phyloP scores from a whole-genome alignment of 2,329 filamentous ascomycete genomes.

The Ophiostoma angusticollis region DNA sequence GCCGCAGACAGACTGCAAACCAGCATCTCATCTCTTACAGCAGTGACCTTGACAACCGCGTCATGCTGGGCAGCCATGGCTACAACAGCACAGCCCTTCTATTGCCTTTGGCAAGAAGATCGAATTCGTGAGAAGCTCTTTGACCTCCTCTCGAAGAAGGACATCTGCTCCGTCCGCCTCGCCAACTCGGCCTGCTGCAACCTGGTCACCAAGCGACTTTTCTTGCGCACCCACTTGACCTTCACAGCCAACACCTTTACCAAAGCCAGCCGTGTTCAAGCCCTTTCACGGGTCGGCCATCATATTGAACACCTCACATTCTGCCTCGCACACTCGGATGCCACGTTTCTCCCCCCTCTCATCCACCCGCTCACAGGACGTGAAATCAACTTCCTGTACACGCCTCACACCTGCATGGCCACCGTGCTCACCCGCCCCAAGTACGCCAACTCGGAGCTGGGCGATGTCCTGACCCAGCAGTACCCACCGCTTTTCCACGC shows the following conservation, averaged over 20 bases:
- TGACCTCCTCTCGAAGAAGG: conserved; percentile 33
- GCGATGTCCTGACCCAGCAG: conserved; percentile 70
- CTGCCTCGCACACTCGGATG: conserved; percentile 59
- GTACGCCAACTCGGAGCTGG: conserved; percentile 68
- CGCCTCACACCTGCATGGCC: conserved; percentile 56
- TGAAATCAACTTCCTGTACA: conserved; percentile 72
- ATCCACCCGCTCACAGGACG: conserved; percentile 64
- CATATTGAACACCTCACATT: conserved; percentile 71
- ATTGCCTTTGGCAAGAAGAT: conserved; percentile 42
- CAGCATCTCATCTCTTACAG: no score
- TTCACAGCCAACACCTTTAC: conserved; percentile 68
- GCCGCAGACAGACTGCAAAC: no score
- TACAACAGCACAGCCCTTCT: conserved; percentile 35
- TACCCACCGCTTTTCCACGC: conserved; percentile 84
- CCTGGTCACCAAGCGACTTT: conserved; percentile 55
- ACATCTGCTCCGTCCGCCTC: conserved; percentile 49
- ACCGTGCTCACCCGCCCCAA: conserved; percentile 54
- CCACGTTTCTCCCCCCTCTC: conserved; percentile 75
- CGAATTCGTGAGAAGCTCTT: conserved; percentile 38
- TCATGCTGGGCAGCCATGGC: conserved; percentile 41
- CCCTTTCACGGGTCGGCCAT: conserved; percentile 63
- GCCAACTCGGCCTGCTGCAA: conserved; percentile 59
- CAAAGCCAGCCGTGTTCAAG: conserved; percentile 56
- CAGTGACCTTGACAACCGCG: conserved; percentile 16
- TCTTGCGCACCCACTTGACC: conserved; percentile 54